These are phyloP conservation scores for Diaporthe sp. DNA, from an alignment of 2,329 filamentous ascomycete genomes.

Conservation along the genomic window DNA sequence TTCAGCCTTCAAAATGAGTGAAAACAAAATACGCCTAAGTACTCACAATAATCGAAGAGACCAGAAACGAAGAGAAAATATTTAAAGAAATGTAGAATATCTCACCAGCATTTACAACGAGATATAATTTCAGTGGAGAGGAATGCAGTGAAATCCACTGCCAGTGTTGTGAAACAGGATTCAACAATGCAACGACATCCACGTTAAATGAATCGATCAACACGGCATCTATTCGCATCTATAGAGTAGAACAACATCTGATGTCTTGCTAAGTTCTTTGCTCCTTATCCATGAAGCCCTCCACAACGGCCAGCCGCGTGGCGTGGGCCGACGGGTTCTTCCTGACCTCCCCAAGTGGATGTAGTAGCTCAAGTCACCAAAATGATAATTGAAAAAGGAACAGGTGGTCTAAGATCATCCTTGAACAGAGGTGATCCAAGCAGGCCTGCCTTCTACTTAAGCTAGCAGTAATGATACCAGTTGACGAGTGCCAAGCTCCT, in stretches of 20 bases:
- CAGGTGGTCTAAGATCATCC: background rate
- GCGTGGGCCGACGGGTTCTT: background rate
- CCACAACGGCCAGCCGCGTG: background rate
- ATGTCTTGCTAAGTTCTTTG: background rate
- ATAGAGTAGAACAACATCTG: background rate
- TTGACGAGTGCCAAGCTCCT: background rate
- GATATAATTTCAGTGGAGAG: background rate
- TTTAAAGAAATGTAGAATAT: background rate
- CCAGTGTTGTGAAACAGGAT: background rate
- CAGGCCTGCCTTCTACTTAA: background rate
- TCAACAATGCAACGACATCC: background rate
- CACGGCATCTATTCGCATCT: background rate
- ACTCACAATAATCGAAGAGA: background rate
- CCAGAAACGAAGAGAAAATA: background rate
- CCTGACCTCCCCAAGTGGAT: background rate
- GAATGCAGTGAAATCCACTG: background rate
- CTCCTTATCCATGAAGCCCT: background rate
- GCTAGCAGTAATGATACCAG: background rate
- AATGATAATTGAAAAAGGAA: background rate
- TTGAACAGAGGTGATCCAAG: background rate
- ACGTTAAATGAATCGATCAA: background rate
- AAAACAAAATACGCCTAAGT: background rate
- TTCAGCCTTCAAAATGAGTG: background rate
- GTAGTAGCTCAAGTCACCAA: background rate
- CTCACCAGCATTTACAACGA: background rate